Evolutionary conservation across 768 basidiomycete genomes (phyloP), one percentile per base, ranked within the genome.

Genomic region (Pisolithus marmoratus): DNA sequence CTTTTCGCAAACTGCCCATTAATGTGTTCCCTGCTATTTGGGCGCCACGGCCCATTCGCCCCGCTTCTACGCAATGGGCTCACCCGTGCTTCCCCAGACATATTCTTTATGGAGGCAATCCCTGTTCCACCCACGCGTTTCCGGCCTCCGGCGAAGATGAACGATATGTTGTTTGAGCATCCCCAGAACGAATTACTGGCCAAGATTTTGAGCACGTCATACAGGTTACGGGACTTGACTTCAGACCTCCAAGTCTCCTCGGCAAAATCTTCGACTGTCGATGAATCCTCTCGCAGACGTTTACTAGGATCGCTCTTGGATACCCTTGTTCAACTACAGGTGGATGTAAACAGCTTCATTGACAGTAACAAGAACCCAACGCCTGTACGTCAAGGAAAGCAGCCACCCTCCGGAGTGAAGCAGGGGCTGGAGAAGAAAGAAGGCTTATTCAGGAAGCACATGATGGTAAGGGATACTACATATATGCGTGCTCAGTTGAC

Each of bases 391-490:
- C 85, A 88, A 62, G 96, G 95, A 3, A 93, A 93, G 63, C 74
- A 90, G 19, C 94, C 94, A 26, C 94, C 94, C 31, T 77, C 85
- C 41, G 96, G 96, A 56, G 84, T 99, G 56, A 99, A 98, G 76
- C 95, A 99, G 69, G 81, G 87, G 12, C 71, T 99, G 60, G 96
- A 99, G 74, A 99, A 98, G 80, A 99, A 99, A 71, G 96, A 98
- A 58, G 96, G 96, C 42, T 67, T 99, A 46, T 99, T 99, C 79
- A 79, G 96, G 52, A 96, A 94, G 71, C 84, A 99, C 63, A 98
- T 99, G 96, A 99, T 99, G 96, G 94, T 93, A 52, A 51, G 79
- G 68, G 23, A 37, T 46, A 49, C 47, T 26, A 26, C 26, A 36
- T 47, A 45, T 22, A 50, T 48, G 38, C 31, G 3, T 47, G 8